phyloP scores from a whole-genome alignment of 177 flowering plant genomes.

The Vitis hybrid region DNA sequence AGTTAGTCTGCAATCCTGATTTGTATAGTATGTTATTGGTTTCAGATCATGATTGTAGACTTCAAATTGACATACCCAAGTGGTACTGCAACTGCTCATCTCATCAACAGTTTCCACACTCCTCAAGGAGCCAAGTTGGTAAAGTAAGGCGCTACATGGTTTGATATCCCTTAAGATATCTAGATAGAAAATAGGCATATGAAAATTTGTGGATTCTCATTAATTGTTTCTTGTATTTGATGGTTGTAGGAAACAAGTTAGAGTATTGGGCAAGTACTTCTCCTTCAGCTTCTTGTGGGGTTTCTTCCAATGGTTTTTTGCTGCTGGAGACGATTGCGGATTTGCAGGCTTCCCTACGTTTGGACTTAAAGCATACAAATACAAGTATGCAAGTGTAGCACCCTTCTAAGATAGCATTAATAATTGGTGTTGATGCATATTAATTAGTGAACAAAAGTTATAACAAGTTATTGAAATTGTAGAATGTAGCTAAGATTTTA shows the following conservation, averaged over 20 bases:
- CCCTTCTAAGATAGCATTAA: too few relatives aligned
- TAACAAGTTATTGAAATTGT: too few relatives aligned
- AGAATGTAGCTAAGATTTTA: too few relatives aligned
- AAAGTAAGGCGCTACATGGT: slow-evolving; percentile 3
- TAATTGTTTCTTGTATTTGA: neutral
- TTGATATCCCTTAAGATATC: too few relatives aligned
- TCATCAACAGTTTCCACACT: slow-evolving; percentile 20
- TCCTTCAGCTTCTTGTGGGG: slow-evolving; percentile 33
- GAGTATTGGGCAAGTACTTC: slow-evolving; percentile 28
- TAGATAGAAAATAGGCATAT: too few relatives aligned
- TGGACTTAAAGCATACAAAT: slow-evolving; percentile 23
- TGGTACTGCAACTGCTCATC: slow-evolving; percentile 14
- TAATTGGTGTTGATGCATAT: too few relatives aligned
- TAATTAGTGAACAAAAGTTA: too few relatives aligned
- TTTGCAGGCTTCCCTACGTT: slow-evolving; percentile 26
- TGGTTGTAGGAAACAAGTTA: slow-evolving; percentile 25
- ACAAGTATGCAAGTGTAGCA: slow-evolving; percentile 6
- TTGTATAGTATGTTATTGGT: neutral
- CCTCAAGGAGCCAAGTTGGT: slow-evolving; percentile 16
- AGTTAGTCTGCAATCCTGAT: neutral
- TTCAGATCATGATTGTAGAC: slow-evolving; percentile 15
- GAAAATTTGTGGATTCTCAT: too few relatives aligned
- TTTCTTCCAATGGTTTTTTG: slow-evolving; percentile 34
- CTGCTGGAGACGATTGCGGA: slow-evolving; percentile 27
- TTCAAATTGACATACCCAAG: slow-evolving; percentile 13